A percentile compares a stretch with the other conserved stretches of the same genome.
Conservation (phyloP, 306 rosid species). For the Trichosanthes truncata region DNA sequence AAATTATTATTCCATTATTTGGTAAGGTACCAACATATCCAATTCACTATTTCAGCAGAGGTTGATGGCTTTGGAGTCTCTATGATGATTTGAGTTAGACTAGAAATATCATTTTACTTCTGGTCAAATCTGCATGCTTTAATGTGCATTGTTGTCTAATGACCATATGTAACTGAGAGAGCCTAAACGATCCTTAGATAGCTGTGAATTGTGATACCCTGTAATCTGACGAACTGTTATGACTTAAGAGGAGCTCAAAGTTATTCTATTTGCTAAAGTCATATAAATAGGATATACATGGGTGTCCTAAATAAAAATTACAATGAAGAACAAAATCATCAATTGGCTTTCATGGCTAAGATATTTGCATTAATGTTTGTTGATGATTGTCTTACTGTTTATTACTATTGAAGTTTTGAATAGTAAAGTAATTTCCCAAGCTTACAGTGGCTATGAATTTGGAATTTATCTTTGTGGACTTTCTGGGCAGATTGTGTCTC, state of each 20-base stretch:
- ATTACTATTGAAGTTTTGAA: not conserved
- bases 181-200: not conserved
- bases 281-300: not conserved
- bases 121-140: not conserved
- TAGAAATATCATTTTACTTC: not conserved
- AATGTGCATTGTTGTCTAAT: not conserved
- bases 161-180: not conserved
- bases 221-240: not conserved
- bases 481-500: constrained; percentile 55
- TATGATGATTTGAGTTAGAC: not conserved
- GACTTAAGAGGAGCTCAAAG: not conserved
- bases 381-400: not conserved
- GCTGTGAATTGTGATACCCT: not conserved
- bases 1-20: constrained; percentile 5
- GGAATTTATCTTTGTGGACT: not conserved
- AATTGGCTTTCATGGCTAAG: not conserved
- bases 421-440: not conserved
- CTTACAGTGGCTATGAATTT: not conserved
- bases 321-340: not conserved
- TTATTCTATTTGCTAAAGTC: not conserved
- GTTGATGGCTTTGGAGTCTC: not conserved
- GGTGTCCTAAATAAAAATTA: not conserved
- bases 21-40: not conserved
- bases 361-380: not conserved
- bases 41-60: not conserved